Conservation (phyloP, 805 yeast species). For the Candida germanica region DNA sequence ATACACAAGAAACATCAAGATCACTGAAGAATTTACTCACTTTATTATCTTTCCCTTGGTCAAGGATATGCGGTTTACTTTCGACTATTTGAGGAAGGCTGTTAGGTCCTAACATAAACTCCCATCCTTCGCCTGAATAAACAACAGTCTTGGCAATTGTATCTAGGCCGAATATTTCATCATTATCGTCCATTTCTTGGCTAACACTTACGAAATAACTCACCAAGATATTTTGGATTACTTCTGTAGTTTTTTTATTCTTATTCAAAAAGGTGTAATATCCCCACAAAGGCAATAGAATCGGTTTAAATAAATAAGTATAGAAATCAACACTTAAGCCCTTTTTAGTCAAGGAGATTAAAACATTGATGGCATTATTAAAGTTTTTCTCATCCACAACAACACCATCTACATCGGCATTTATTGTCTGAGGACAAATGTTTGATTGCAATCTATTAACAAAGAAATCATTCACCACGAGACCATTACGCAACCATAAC, state of each 20-base stretch:
- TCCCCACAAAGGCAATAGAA: constrained; percentile 41
- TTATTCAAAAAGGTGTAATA: constrained; percentile 37
- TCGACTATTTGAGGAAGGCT: constrained; percentile 28
- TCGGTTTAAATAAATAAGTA: constrained; percentile 25
- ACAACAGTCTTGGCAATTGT: constrained; percentile 31
- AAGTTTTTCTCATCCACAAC: constrained; percentile 47
- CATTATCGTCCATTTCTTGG: constrained; percentile 15
- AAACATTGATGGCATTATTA: constrained; percentile 62
- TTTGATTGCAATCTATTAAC: constrained; percentile 47
- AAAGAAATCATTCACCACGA: constrained; percentile 57
- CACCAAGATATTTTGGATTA: constrained; percentile 37
- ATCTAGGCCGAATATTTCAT: constrained; percentile 23
- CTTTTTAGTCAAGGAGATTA: constrained; percentile 56
- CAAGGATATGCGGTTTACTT: constrained; percentile 4
- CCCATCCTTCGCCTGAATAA: constrained; percentile 35
- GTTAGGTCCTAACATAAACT: constrained; percentile 41
- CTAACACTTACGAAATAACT: constrained; percentile 29
- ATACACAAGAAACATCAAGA: constrained; percentile 24
- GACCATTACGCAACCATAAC: constrained; percentile 47
- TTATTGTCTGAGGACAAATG: constrained; percentile 33
- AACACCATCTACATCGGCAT: constrained; percentile 16
- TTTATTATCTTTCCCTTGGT: constrained; percentile 20
- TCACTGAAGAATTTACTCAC: constrained; percentile 22
- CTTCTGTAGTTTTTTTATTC: constrained; percentile 27
- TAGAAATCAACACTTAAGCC: constrained; percentile 24